These are phyloP conservation scores for Phanerochaete carnosa DNA, from an alignment of 768 basidiomycete genomes.

Conservation along the genomic window DNA sequence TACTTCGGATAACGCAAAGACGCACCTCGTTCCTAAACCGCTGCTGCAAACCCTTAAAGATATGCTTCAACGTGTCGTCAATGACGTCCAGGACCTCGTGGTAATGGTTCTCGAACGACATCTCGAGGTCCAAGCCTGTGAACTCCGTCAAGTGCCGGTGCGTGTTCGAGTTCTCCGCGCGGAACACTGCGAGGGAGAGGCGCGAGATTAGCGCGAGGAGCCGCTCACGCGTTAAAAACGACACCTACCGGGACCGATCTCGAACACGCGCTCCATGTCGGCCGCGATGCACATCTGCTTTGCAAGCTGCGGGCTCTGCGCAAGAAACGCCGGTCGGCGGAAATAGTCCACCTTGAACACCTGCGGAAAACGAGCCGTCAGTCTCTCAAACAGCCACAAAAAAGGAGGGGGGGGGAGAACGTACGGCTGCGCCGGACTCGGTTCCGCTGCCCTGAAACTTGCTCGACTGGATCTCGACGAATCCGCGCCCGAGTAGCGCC, in stretches of 20 bases:
- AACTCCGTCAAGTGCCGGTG: constrained; percentile 99
- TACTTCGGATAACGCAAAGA: background rate
- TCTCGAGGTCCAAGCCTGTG: constrained; percentile 96
- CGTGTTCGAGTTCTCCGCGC: constrained; percentile 96
- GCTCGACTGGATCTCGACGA: constrained; percentile 93
- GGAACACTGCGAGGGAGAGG: too few relatives aligned
- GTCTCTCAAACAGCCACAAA: background rate
- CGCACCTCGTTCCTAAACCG: constrained; percentile 74
- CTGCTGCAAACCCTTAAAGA: constrained; percentile 82
- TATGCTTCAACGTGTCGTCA: constrained; percentile 77
- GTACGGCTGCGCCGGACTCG: constrained; percentile 80
- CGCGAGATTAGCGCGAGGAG: too few relatives aligned
- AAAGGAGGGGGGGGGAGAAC: background rate
- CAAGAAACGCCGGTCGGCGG: constrained; percentile 90
- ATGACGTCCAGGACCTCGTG: constrained; percentile 94
- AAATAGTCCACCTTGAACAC: constrained; percentile 99
- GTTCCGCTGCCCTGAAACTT: constrained; percentile 96
- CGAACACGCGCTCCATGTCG: constrained; percentile 97
- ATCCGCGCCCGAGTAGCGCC: constrained; percentile 66
- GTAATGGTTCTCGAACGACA: constrained; percentile 97
- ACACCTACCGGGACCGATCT: constrained; percentile 64
- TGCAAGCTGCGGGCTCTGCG: constrained; percentile 95
- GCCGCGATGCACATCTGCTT: constrained; percentile 99
- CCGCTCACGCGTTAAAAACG: background rate
- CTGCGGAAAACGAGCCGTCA: background rate